phyloP scores from a whole-genome alignment of 768 basidiomycete species.

The Suillus lakei region DNA sequence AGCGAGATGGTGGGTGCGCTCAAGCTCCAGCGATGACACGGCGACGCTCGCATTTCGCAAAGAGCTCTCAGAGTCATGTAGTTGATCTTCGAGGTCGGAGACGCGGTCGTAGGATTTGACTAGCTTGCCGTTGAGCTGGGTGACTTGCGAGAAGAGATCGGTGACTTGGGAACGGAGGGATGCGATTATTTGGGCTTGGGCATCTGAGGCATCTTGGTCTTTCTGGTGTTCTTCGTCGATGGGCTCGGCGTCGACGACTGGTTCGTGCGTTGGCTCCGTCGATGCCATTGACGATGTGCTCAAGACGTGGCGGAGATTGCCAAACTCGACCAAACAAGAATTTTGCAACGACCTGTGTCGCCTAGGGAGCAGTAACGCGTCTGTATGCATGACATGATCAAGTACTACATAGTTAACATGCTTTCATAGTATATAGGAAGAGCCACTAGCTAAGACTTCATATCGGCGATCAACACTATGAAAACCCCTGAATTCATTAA shows the following conservation, averaged over 20 bases:
- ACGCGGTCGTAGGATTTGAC: constrained; percentile 91
- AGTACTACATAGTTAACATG: neutral
- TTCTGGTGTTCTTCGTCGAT: constrained; percentile 16
- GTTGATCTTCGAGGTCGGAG: constrained; percentile 89
- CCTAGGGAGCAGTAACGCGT: neutral
- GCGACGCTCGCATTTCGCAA: constrained; percentile 65
- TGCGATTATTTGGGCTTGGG: constrained; percentile 82
- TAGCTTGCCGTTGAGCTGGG: constrained; percentile 89
- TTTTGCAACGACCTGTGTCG: neutral
- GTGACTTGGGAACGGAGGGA: constrained; percentile 82
- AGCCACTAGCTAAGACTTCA: neutral
- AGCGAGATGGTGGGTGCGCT: constrained; percentile 85
- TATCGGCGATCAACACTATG: neutral
- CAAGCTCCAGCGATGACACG: constrained; percentile 80
- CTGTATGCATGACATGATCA: neutral
- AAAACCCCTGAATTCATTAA: constrained; percentile 2
- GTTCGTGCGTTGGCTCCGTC: constrained; percentile 1
- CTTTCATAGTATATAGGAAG: neutral
- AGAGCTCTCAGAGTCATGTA: constrained; percentile 68
- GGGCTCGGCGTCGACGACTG: constrained; percentile 17
- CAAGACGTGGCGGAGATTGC: neutral
- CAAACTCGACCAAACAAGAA: constrained; percentile 7
- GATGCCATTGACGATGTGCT: constrained; percentile 6
- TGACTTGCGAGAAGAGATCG: constrained; percentile 89
- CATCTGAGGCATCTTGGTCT: constrained; percentile 52